Evolutionary conservation across 1,284 basidiomycete genomes (phyloP).

Genomic region (Anthracocystis walkeri): DNA sequence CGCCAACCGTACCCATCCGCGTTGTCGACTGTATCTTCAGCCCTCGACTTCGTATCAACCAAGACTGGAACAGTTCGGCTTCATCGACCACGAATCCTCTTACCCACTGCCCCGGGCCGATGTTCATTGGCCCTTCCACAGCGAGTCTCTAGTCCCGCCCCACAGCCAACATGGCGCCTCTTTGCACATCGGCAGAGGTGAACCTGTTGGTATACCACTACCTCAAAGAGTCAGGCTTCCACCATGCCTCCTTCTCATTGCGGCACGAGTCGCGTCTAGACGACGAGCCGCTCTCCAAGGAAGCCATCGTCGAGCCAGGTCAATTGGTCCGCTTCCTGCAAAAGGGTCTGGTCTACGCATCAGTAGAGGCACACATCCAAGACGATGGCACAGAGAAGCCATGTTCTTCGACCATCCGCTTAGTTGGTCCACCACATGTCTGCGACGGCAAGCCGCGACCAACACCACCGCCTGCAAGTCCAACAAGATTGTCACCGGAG

Average conservation of each 20-base stretch:
- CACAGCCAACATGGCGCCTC: constrained; percentile 47
- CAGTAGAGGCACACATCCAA: constrained; percentile 63
- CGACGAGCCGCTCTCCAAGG: constrained; percentile 61
- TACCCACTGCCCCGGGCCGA: not conserved
- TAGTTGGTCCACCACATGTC: constrained; percentile 63
- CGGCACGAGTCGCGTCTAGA: constrained; percentile 67
- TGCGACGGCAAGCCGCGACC: constrained; percentile 60
- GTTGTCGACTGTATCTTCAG: not conserved
- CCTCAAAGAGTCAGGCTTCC: constrained; percentile 67
- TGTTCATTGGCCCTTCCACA: constrained; percentile 3
- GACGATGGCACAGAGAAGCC: constrained; percentile 62
- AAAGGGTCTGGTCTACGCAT: constrained; percentile 66
- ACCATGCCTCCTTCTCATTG: constrained; percentile 62
- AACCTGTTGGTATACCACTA: constrained; percentile 69
- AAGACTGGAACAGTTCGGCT: not conserved
- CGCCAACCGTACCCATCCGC: not conserved
- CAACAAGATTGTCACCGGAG: constrained; percentile 50
- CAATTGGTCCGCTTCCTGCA: constrained; percentile 62
- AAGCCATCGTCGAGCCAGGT: constrained; percentile 66
- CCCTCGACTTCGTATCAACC: not conserved
- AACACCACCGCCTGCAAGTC: constrained; percentile 32
- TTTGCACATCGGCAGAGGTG: constrained; percentile 65
- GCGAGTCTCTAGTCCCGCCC: not conserved
- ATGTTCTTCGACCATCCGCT: constrained; percentile 57
- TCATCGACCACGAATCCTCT: not conserved